phyloP scores from a whole-genome alignment of 78 protist species.

The Dictyostelium firmibasis region DNA sequence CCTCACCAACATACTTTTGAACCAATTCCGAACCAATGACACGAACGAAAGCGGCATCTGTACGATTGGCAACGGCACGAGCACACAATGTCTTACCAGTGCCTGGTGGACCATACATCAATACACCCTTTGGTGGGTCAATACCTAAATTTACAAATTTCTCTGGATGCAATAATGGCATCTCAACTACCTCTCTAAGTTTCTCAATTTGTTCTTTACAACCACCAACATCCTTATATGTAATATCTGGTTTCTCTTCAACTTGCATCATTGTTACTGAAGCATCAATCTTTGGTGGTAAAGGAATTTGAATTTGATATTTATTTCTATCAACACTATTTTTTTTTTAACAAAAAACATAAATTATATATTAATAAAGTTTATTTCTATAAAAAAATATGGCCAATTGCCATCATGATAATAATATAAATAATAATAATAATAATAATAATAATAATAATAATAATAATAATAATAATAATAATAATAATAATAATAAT shows the following conservation, averaged over 20 bases:
- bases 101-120: constrained; percentile 99
- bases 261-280: constrained; percentile 99
- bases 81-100: constrained; percentile 99
- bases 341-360: too few species aligned
- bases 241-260: constrained; percentile 99
- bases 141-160: constrained; percentile 98
- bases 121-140: constrained; percentile 99
- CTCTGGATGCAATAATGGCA: constrained; percentile 99
- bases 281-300: constrained; percentile 99
- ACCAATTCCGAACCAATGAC: constrained; percentile 99
- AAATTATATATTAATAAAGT: too few species aligned
- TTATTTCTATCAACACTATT: constrained; percentile 95
- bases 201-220: constrained; percentile 98
- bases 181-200: constrained; percentile 99
- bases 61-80: constrained; percentile 99
- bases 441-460: too few species aligned
- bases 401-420: too few species aligned
- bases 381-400: too few species aligned
- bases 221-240: constrained; percentile 99
- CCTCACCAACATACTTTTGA: constrained; percentile 99
- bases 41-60: constrained; percentile 99
- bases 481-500: too few species aligned
- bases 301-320: constrained; percentile 98
- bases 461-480: too few species aligned
- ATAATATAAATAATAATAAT: too few species aligned